Percentiles rank a stretch among this genome's conserved stretches.
Evolutionary conservation across 306 rosid genomes (phyloP).

Genomic region (Geum urbanum): DNA sequence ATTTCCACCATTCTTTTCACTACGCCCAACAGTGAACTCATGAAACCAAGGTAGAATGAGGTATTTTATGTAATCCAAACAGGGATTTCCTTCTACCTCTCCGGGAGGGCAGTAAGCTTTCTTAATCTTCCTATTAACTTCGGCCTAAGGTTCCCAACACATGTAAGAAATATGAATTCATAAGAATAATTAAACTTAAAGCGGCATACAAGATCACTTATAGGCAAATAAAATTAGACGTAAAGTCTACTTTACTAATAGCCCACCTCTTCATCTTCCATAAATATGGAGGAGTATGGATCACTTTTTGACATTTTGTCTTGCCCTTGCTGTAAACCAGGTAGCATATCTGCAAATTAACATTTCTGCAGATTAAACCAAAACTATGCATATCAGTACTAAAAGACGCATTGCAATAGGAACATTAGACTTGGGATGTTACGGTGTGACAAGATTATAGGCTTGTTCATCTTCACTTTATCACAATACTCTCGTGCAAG

Average conservation of each 20-base stretch:
- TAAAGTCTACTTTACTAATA: background rate
- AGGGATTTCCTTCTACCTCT: slow-evolving; percentile 72
- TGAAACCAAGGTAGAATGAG: slow-evolving; percentile 74
- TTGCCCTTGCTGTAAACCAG: slow-evolving; percentile 81
- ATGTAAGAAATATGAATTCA: too few species aligned
- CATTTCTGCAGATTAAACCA: slow-evolving; percentile 11
- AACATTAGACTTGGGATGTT: slow-evolving; percentile 24
- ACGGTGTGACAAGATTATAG: slow-evolving; percentile 89
- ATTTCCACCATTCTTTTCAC: slow-evolving; percentile 56
- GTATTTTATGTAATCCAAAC: slow-evolving; percentile 72
- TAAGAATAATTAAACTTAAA: slow-evolving; percentile 2
- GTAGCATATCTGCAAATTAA: slow-evolving; percentile 71
- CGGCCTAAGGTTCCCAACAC: slow-evolving; percentile 56
- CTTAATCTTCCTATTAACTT: slow-evolving; percentile 78
- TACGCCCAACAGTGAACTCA: slow-evolving; percentile 67
- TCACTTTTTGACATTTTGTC: slow-evolving; percentile 95
- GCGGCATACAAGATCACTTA: background rate
- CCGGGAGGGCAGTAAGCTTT: slow-evolving; percentile 83
- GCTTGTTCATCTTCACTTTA: slow-evolving; percentile 81
- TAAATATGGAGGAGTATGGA: slow-evolving; percentile 63
- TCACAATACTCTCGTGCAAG: slow-evolving; percentile 90
- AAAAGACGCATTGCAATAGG: slow-evolving; percentile 12
- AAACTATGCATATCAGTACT: background rate
- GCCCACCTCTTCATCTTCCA: slow-evolving; percentile 95
- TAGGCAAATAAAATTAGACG: slow-evolving; percentile 13